Evolutionary conservation across 768 basidiomycete genomes (phyloP).

Genomic region (Boletus subparvulus): DNA sequence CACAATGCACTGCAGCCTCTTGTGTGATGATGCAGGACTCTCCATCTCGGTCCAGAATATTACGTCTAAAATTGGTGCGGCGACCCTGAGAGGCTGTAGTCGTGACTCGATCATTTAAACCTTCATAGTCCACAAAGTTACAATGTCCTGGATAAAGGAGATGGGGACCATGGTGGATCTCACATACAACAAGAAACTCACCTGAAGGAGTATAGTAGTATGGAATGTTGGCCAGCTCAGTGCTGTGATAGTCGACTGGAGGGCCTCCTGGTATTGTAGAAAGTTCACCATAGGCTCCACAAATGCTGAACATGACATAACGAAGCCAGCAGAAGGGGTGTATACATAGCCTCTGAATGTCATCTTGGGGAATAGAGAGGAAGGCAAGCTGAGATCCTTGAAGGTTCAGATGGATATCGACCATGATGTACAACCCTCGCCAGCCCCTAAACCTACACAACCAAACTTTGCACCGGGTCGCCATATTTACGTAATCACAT

Average conservation of each 20-base stretch:
- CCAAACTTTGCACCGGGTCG: no score
- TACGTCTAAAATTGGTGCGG: no score
- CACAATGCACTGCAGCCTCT: background rate
- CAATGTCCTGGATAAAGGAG: background rate
- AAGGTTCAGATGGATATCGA: background rate
- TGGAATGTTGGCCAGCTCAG: background rate
- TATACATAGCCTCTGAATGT: background rate
- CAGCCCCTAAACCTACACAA: no score
- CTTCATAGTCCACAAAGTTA: background rate
- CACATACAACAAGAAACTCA: background rate
- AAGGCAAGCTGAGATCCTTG: background rate
- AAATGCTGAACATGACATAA: background rate
- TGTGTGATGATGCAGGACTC: background rate
- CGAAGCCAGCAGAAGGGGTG: background rate
- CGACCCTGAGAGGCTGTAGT: background rate
- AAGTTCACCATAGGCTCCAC: background rate
- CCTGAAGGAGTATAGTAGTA: background rate
- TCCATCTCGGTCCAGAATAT: no score
- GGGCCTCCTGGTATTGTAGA: background rate
- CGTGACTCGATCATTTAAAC: background rate
- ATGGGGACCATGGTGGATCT: background rate
- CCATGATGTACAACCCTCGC: no score
- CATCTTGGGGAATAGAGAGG: background rate
- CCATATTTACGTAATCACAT: constrained; percentile 18
- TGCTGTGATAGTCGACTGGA: background rate